Evolutionary conservation across 805 yeast genomes (phyloP).

Genomic region (Lachancea nothofagi): DNA sequence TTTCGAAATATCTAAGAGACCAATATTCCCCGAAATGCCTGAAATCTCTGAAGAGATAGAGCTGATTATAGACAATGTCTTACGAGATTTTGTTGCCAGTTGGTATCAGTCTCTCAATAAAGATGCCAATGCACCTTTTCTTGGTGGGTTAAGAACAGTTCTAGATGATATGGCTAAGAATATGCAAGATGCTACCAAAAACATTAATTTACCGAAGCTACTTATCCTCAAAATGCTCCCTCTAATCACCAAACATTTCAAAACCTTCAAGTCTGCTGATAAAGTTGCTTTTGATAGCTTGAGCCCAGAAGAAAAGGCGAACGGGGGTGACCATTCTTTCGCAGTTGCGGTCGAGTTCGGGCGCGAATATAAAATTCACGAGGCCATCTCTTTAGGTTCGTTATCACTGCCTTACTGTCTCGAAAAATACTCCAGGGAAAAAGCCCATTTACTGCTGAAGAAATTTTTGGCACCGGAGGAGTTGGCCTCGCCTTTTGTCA

Average conservation of each 20-base stretch:
- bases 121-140: conserved; percentile 30
- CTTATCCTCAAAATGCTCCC: conserved; percentile 59
- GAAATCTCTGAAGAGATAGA: conserved; percentile 39
- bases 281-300: conserved; percentile 26
- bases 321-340: conserved; percentile 29
- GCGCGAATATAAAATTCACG: conserved; percentile 46
- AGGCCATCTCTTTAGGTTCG: conserved; percentile 40
- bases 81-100: conserved; percentile 46
- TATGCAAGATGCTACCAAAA: conserved; percentile 39
- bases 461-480: conserved; percentile 43
- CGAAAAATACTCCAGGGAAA: conserved; percentile 44
- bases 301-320: conserved; percentile 20
- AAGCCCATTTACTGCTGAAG: conserved; percentile 40
- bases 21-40: conserved; percentile 11
- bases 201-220: conserved; percentile 50
- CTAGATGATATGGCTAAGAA: conserved; percentile 38
- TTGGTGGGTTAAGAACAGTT: conserved; percentile 39
- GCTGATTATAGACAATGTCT: conserved; percentile 40
- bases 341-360: conserved; percentile 39
- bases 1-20: conserved; percentile 6
- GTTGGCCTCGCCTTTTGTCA: conserved; percentile 42
- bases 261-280: conserved; percentile 42
- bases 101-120: conserved; percentile 50
- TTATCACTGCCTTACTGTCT: conserved; percentile 37
- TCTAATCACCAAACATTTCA: conserved; percentile 57